A percentile compares a stretch with the other conserved stretches of the same genome.
phyloP scores from a whole-genome alignment of 345 rosid species.

The Salix dunnii region DNA sequence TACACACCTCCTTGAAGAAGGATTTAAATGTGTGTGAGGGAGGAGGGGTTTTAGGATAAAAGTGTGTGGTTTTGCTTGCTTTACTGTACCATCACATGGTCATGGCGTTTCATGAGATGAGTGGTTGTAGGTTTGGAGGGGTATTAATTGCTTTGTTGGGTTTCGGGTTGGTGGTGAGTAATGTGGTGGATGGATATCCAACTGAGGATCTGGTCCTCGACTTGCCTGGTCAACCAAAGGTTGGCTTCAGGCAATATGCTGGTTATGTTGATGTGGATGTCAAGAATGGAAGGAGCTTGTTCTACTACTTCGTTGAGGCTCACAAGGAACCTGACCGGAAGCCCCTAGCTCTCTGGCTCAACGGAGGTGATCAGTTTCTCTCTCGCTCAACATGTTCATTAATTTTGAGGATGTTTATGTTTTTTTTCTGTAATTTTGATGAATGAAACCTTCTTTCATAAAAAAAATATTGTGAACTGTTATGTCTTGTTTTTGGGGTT shows the following conservation, averaged over 20 bases:
- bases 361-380: constrained; percentile 56
- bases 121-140: constrained; percentile 28
- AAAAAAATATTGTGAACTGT: too few relatives aligned
- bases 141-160: constrained; percentile 17
- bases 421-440: not conserved
- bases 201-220: constrained; percentile 68
- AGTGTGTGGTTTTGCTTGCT: not conserved
- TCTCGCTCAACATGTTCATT: not conserved
- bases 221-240: constrained; percentile 77
- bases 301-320: constrained; percentile 90
- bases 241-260: constrained; percentile 69
- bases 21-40: not conserved
- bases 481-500: constrained; percentile 11
- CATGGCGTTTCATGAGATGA: constrained; percentile 24
- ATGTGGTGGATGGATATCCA: constrained; percentile 50
- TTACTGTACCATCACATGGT: not conserved
- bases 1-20: not conserved
- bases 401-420: constrained; percentile 1
- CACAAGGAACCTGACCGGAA: constrained; percentile 50
- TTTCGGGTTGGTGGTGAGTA: constrained; percentile 18
- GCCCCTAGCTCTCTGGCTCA: constrained; percentile 91
- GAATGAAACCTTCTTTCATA: too few relatives aligned
- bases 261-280: constrained; percentile 81
- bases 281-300: constrained; percentile 72
- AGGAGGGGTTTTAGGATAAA: not conserved